Evolutionary conservation across 495 filamentous ascomycete genomes (phyloP), one percentile per base, ranked within the genome.

Genomic region (Trichocladium uniseriatum): DNA sequence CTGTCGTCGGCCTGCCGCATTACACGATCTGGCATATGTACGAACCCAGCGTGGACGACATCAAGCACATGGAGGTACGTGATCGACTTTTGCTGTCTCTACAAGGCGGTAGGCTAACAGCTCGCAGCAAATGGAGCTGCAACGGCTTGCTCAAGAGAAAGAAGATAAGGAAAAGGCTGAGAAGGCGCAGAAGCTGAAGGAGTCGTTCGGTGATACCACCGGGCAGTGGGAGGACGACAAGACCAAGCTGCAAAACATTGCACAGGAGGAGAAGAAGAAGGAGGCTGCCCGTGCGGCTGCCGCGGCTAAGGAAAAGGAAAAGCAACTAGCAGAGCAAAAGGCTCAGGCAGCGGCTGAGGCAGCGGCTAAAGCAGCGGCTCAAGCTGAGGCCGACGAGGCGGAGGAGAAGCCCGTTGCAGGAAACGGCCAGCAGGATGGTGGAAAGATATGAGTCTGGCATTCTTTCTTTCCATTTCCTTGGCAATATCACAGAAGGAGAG

Each of bases 11-110:
- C 3, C 73, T 99, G 32, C 94, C 94, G 6, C 94, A 99, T 59
- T 99, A 99, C 65, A 95, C 89, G 0, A 95, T 99, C 48, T 99
- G 94, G 94, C 94, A 99, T 82, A 73, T 96, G 43, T 99, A 99
- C 70, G 94, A 99, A 64, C 94, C 94, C 11, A 94, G 87, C 52
- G 87, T 95, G 10, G 94, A 99, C 58, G 94, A 99, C 58, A 85
- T 97, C 43, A 81, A 86, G 43, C 94, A 96, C 55, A 99, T 99
- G 94, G 91, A 90, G 71, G 77, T 79, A 58, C 52, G 74, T 52
- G 8, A 42, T 54, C 42, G 21, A 11, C 15, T 14, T 14, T 24
- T 1, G 41, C 22, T 13, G 8, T 14, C 15, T 44, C 35, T 29
- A 18, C 32, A 14, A 20, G 40, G 10, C n/a, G 34, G 38, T 38